Conservation (phyloP, 1,284 basidiomycete genomes). For the Cryptococcus sp. region DNA sequence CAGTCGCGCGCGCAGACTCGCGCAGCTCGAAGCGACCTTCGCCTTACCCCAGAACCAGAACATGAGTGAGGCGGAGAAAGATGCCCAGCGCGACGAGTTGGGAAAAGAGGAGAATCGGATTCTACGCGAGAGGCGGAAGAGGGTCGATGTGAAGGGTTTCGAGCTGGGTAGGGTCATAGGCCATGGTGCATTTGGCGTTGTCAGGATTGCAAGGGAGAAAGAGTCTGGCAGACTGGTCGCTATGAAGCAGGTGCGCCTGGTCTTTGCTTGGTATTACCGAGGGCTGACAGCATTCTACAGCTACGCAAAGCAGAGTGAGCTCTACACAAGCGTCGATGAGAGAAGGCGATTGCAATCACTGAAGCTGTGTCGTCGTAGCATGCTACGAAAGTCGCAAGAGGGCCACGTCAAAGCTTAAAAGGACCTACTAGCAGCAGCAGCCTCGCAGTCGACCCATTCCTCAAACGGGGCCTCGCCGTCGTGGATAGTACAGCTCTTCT, state of each 20-base stretch:
- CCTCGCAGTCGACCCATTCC: constrained; percentile 58
- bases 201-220: constrained; percentile 83
- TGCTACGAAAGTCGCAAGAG: constrained; percentile 97
- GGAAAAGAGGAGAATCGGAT: constrained; percentile 84
- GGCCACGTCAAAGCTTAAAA: constrained; percentile 60
- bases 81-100: constrained; percentile 73
- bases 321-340: no score
- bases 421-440: constrained; percentile 48
- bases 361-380: constrained; percentile 52
- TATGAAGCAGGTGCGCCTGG: constrained; percentile 84
- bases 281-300: constrained; percentile 55
- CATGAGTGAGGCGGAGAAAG: constrained; percentile 69
- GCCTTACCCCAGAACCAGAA: constrained; percentile 60
- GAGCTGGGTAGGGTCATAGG: constrained; percentile 92
- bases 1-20: constrained; percentile 72
- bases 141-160: constrained; percentile 83
- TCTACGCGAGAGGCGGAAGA: constrained; percentile 76
- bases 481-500: constrained; percentile 92
- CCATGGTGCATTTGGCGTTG: constrained; percentile 96
- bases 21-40: constrained; percentile 87
- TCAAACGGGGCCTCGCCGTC: constrained; percentile 64
- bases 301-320: constrained; percentile 79
- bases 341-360: not conserved
- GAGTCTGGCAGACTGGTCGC: constrained; percentile 79
- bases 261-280: not conserved